Percentiles rank a stretch among this genome's conserved stretches.
Conservation (phyloP, 139 green algal species). For the Pleodorina starrii region DNA sequence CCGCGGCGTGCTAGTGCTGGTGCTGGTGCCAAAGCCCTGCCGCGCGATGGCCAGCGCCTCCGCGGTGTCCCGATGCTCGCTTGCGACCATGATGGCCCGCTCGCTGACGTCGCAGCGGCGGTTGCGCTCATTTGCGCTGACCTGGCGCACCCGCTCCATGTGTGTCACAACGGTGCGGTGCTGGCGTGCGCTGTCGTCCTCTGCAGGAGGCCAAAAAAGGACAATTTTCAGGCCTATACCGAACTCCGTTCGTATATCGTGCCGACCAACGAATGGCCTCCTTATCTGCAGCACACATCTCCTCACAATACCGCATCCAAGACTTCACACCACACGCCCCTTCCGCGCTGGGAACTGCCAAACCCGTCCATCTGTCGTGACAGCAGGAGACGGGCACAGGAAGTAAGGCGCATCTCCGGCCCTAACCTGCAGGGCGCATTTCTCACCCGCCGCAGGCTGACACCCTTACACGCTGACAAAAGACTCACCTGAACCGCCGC, state of each 20-base stretch:
- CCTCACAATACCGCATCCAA: too few species aligned
- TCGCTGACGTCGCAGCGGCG: background rate
- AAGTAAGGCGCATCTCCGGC: background rate
- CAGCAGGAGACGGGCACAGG: background rate
- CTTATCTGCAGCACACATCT: too few species aligned
- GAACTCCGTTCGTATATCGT: too few species aligned
- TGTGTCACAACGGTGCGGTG: constrained; percentile 31
- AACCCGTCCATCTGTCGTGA: too few species aligned
- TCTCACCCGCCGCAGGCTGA: too few species aligned
- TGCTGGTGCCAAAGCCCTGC: background rate
- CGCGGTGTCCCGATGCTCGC: constrained; percentile 14
- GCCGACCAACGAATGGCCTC: too few species aligned
- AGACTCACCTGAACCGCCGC: background rate
- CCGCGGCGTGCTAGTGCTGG: background rate
- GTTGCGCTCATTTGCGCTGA: constrained; percentile 30
- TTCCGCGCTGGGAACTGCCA: too few species aligned
- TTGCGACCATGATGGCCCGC: constrained; percentile 28
- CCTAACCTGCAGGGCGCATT: too few species aligned
- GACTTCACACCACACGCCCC: too few species aligned
- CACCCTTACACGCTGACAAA: too few species aligned
- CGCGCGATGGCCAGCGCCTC: constrained; percentile 37
- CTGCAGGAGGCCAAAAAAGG: too few species aligned
- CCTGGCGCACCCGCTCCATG: constrained; percentile 36
- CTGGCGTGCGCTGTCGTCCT: background rate
- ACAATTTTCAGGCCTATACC: background rate